These are phyloP conservation scores for Fusarium sp. DNA, from an alignment of 2,329 filamentous ascomycete species.

Conservation along the genomic window DNA sequence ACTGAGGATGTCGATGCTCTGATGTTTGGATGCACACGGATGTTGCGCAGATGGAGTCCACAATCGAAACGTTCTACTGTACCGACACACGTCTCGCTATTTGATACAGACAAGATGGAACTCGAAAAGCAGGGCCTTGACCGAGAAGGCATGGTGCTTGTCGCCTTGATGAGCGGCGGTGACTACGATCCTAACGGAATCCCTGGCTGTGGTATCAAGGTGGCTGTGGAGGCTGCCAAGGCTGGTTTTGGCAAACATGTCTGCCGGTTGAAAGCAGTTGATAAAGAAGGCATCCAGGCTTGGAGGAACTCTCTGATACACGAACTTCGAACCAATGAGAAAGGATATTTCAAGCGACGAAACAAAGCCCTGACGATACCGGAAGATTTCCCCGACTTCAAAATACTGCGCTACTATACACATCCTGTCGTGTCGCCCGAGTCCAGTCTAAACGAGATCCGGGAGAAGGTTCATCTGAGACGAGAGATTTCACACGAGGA, in stretches of 20 bases:
- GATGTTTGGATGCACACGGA: constrained; percentile 91
- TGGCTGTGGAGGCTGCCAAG: constrained; percentile 89
- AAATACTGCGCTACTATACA: constrained; percentile 88
- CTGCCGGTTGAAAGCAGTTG: constrained; percentile 72
- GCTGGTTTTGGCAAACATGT: constrained; percentile 87
- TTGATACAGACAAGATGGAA: constrained; percentile 72
- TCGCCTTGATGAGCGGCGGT: constrained; percentile 94
- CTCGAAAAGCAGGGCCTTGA: constrained; percentile 73
- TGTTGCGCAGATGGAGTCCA: constrained; percentile 85
- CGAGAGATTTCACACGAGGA: constrained; percentile 56
- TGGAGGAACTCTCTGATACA: constrained; percentile 82
- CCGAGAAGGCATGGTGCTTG: constrained; percentile 89
- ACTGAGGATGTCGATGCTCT: constrained; percentile 97
- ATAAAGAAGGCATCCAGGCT: constrained; percentile 68
- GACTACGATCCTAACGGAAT: constrained; percentile 94
- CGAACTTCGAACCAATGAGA: constrained; percentile 87
- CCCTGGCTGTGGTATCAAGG: constrained; percentile 86
- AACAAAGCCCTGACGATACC: constrained; percentile 83
- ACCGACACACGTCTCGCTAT: constrained; percentile 89
- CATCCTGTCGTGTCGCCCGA: constrained; percentile 83
- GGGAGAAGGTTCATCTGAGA: constrained; percentile 44
- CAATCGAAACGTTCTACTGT: constrained; percentile 74
- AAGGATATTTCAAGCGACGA: constrained; percentile 80
- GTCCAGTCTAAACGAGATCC: constrained; percentile 57
- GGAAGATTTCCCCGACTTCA: constrained; percentile 81